These are phyloP conservation scores for Leishmania arabica DNA, from an alignment of 208 protist species.

Conservation along the genomic window DNA sequence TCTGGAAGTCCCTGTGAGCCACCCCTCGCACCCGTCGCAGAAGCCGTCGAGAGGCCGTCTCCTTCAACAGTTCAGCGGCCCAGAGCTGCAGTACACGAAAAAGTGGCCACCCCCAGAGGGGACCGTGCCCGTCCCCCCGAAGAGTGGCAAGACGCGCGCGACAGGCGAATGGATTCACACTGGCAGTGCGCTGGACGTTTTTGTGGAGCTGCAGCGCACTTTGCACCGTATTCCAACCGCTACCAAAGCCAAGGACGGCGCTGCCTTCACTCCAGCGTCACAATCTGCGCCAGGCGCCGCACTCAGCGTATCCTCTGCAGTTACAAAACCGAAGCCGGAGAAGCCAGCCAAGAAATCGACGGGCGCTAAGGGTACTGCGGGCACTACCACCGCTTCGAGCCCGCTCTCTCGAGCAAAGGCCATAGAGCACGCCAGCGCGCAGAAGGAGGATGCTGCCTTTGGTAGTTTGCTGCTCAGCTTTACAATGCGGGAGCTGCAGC, in stretches of 20 bases:
- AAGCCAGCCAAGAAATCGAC: slow-evolving; percentile 19
- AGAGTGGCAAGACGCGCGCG: slow-evolving; percentile 9
- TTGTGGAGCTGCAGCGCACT: slow-evolving; percentile 34
- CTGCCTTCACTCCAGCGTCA: not conserved
- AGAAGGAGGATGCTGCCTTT: not conserved
- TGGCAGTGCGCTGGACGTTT: slow-evolving; percentile 28
- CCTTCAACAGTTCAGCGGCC: slow-evolving; percentile 76
- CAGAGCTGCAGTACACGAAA: slow-evolving; percentile 54
- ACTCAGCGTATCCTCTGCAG: not conserved
- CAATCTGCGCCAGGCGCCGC: not conserved
- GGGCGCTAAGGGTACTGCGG: not conserved
- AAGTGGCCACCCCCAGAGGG: slow-evolving; percentile 38
- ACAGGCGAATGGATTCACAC: slow-evolving; percentile 39
- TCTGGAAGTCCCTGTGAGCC: slow-evolving; percentile 70
- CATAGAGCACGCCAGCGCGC: not conserved
- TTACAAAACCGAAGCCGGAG: slow-evolving; percentile 9
- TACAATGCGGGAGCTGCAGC: slow-evolving; percentile 55
- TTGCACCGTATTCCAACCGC: slow-evolving; percentile 23
- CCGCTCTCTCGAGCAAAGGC: not conserved
- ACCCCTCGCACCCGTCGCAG: slow-evolving; percentile 83
- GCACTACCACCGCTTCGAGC: not conserved
- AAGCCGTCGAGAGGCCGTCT: slow-evolving; percentile 70
- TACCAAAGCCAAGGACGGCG: not conserved
- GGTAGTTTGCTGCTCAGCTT: slow-evolving; percentile 6
- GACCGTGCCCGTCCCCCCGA: not conserved